Evolutionary conservation across 2,329 filamentous ascomycete species (phyloP), one percentile per base, ranked within the genome.

Genomic region (Phialemoniopsis sp.): DNA sequence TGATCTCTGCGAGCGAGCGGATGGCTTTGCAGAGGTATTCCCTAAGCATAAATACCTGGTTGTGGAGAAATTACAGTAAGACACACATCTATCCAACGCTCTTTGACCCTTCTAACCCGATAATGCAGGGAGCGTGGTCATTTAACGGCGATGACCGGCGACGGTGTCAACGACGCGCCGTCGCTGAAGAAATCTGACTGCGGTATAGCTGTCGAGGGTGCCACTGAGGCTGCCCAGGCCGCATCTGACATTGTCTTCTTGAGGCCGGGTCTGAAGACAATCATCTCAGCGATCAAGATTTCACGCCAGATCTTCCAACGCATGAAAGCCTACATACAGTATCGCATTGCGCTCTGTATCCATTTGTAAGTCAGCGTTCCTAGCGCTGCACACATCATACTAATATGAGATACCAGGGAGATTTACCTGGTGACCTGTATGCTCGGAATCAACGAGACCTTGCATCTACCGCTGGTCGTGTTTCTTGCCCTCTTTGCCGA

Each of bases 401-500:
- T 26, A 10, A 26, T 26, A 26, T 26, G 10, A 26, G 21, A 26
- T 6, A 26, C 10, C 10, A 26, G 21, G 21, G 82, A 86, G 63
- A 80, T 89, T 58, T 89, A 88, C 72, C 71, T 89, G 15, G 81
- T 84, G 51, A 83, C 81, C 44, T 85, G 82, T 28, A 87, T 87
- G 81, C 82, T 87, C 62, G 86, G 87, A 68, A 78, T 88, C 67
- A 83, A 87, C 69, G 83, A 88, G 70, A 87, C 82, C 46, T 76
- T 88, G 58, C 73, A 75, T 48, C 77, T 77, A 46, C 80, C 87
- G 48, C 76, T 89, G 32, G 82, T 89, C 54, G 85, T 88, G 63
- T 89, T 88, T 73, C 79, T 89, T 49, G 85, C 85, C 45, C 72
- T 89, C 19, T 89, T 89, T 65, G 85, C 85, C 51, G 85, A 89